These are phyloP conservation scores for Domatiomyces catenatus DNA, from an alignment of 2,329 filamentous ascomycete species.

Conservation along the genomic window DNA sequence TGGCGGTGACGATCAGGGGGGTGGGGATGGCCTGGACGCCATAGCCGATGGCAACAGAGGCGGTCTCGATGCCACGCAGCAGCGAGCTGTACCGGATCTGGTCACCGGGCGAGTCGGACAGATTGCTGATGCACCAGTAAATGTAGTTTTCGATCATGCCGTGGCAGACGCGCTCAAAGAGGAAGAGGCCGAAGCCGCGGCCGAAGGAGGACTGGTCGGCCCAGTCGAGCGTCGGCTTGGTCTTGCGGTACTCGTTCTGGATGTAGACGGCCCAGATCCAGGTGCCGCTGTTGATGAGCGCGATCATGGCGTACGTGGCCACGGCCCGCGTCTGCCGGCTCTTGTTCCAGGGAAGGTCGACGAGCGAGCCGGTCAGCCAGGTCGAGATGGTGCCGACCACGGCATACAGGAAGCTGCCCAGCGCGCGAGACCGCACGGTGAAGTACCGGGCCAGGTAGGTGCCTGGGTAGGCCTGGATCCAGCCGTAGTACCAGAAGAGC, in stretches of 20 bases:
- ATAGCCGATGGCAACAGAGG: slow-evolving; percentile 28
- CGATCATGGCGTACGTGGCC: slow-evolving; percentile 27
- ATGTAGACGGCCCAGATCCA: slow-evolving; percentile 36
- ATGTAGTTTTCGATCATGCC: slow-evolving; percentile 32
- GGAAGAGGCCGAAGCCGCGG: slow-evolving; percentile 29
- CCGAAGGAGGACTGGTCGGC: slow-evolving; percentile 26
- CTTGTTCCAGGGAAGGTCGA: slow-evolving; percentile 27
- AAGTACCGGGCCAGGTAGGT: slow-evolving; percentile 32
- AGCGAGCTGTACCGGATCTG: slow-evolving; percentile 33
- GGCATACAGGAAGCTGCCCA: slow-evolving; percentile 25
- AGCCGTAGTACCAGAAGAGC: slow-evolving; percentile 23
- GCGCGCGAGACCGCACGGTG: slow-evolving; percentile 27
- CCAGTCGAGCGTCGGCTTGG: slow-evolving; percentile 31
- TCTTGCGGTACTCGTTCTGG: slow-evolving; percentile 33
- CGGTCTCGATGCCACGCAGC: slow-evolving; percentile 29
- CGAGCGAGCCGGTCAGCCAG: slow-evolving; percentile 24
- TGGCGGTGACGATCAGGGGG: slow-evolving; percentile 28
- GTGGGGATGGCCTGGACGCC: slow-evolving; percentile 32
- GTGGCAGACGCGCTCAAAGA: slow-evolving; percentile 27
- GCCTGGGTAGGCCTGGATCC: slow-evolving; percentile 27
- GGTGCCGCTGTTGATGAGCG: slow-evolving; percentile 28
- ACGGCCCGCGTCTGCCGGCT: slow-evolving; percentile 28
- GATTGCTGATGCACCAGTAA: slow-evolving; percentile 34
- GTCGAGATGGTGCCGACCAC: slow-evolving; percentile 27
- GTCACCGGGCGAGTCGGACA: slow-evolving; percentile 30